Percentiles rank a stretch among this genome's conserved stretches.
Evolutionary conservation across 257 asterid genomes (phyloP).

Genomic region (Solanum microdontum): DNA sequence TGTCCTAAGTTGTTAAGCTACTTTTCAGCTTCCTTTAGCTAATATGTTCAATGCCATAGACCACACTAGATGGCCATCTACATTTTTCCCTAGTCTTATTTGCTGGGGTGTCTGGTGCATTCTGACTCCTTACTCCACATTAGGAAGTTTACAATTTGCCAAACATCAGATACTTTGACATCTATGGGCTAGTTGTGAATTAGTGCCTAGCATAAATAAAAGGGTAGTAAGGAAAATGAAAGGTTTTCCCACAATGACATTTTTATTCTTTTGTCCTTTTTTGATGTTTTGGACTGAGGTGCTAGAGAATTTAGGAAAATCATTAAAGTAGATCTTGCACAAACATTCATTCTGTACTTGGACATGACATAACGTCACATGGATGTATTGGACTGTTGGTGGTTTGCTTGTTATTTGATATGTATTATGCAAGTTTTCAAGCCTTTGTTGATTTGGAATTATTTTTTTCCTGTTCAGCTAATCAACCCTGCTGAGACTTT

Average conservation of each 20-base stretch:
- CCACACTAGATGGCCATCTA: neutral
- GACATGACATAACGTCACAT: neutral
- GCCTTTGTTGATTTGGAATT: neutral
- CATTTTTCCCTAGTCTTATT: neutral
- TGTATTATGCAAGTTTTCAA: neutral
- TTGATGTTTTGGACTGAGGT: neutral
- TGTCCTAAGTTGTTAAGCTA: neutral
- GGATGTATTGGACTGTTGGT: neutral
- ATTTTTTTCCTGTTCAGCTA: slow-evolving; percentile 38
- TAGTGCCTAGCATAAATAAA: neutral
- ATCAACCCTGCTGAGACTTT: slow-evolving; percentile 98
- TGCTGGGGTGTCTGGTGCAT: neutral
- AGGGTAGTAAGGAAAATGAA: neutral
- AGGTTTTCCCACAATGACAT: neutral
- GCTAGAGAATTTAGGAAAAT: neutral
- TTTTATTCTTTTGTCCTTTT: neutral
- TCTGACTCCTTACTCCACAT: neutral
- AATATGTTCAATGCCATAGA: neutral
- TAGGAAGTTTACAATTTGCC: neutral
- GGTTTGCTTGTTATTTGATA: neutral
- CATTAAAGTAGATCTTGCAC: neutral
- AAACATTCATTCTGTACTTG: neutral
- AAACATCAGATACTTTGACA: neutral
- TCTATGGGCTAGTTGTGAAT: neutral
- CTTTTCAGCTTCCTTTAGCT: neutral